These are phyloP conservation scores for Porogramme epimiltina DNA, from an alignment of 1,284 basidiomycete species.

Conservation along the genomic window DNA sequence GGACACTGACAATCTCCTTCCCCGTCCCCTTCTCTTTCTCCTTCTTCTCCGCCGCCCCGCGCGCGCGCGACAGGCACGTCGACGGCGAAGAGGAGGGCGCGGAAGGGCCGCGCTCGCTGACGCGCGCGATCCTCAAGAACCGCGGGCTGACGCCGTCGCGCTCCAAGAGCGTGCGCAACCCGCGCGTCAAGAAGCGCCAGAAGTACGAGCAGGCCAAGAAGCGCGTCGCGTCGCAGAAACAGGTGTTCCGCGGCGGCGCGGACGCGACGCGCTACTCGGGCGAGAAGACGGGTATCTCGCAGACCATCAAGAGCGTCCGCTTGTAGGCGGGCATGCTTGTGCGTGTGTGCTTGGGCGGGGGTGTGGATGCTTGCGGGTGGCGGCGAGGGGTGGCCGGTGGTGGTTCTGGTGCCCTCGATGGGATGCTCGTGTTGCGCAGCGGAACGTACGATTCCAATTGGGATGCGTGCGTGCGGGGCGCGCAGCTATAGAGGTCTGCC, in stretches of 20 bases:
- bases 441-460: no score
- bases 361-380: no score
- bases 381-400: no score
- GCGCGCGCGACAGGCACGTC: slow-evolving; percentile 42
- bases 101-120: slow-evolving; percentile 81
- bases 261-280: slow-evolving; percentile 65
- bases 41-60: not conserved
- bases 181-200: slow-evolving; percentile 92
- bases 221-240: slow-evolving; percentile 85
- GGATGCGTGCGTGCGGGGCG: no score
- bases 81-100: slow-evolving; percentile 43
- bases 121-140: slow-evolving; percentile 90
- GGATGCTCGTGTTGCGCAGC: no score
- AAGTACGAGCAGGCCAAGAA: slow-evolving; percentile 94
- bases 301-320: slow-evolving; percentile 83
- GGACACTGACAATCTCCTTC: no score
- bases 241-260: slow-evolving; percentile 87
- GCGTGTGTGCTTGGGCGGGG: no score
- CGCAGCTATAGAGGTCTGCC: no score
- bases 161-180: slow-evolving; percentile 87
- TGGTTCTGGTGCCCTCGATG: no score
- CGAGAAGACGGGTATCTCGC: slow-evolving; percentile 82
- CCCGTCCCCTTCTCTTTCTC: not conserved
- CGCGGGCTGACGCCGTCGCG: slow-evolving; percentile 89
- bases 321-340: not conserved